Evolutionary conservation across 1,139 yeast species (phyloP).

Genomic region (Lizanozyma gosingica): DNA sequence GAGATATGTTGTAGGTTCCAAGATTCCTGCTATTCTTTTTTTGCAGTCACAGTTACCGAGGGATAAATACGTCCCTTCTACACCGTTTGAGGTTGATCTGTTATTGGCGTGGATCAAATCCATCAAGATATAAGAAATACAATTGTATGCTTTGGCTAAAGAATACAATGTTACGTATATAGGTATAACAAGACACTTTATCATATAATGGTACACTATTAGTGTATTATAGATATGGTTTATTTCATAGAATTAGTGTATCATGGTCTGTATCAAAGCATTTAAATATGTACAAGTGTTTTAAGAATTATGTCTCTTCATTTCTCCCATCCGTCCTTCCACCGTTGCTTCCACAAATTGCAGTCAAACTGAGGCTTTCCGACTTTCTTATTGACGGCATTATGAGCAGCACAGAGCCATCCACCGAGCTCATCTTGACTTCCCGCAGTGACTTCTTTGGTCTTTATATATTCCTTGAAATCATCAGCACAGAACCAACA

Average conservation of each 20-base stretch:
- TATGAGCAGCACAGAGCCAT: constrained; percentile 96
- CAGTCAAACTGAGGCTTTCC: constrained; percentile 87
- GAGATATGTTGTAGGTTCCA: constrained; percentile 25
- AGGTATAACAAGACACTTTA: no score
- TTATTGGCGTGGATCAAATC: background rate
- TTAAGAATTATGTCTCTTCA: constrained; percentile 17
- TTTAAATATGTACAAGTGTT: background rate
- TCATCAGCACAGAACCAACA: constrained; percentile 94
- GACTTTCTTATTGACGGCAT: constrained; percentile 73
- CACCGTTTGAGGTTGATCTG: background rate
- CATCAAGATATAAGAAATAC: background rate
- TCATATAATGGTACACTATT: no score
- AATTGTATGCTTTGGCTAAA: no score
- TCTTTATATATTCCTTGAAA: constrained; percentile 48
- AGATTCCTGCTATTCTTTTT: constrained; percentile 29
- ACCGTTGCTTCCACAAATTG: constrained; percentile 81
- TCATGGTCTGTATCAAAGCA: no score
- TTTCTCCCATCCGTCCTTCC: constrained; percentile 76
- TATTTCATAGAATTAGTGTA: no score
- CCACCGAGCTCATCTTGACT: constrained; percentile 73
- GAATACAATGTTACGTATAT: no score
- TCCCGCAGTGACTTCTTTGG: constrained; percentile 56
- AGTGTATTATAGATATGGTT: no score
- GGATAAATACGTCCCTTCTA: constrained; percentile 20
- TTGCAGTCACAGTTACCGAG: constrained; percentile 32